Evolutionary conservation across 2,329 filamentous ascomycete species (phyloP).

Genomic region (Thelonectria discophora): DNA sequence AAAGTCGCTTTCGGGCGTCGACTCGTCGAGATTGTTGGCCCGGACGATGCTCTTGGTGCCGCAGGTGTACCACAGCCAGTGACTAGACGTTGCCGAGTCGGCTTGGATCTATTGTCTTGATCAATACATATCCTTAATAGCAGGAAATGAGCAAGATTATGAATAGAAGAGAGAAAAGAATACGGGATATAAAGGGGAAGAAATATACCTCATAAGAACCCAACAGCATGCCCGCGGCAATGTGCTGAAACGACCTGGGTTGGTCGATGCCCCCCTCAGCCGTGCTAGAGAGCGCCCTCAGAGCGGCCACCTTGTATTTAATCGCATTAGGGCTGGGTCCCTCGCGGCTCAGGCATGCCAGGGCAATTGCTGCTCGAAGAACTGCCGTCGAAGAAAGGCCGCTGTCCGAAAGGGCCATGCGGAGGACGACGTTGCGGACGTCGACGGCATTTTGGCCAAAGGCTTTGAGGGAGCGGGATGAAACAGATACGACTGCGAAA

Average conservation of each 20-base stretch:
- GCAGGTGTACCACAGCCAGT: conserved; percentile 37
- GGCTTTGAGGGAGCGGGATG: conserved; percentile 26
- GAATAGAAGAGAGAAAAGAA: no score
- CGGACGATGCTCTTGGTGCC: conserved; percentile 30
- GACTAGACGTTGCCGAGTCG: conserved; percentile 23
- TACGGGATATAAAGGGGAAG: no score
- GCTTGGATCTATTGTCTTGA: conserved; percentile 27
- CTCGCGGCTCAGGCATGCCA: conserved; percentile 28
- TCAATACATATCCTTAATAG: not conserved
- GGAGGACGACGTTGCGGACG: conserved; percentile 23
- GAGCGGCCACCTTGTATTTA: conserved; percentile 24
- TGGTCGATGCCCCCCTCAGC: not conserved
- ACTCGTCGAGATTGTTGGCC: conserved; percentile 15
- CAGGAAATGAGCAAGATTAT: no score
- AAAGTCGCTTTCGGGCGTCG: not conserved
- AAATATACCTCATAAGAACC: conserved; percentile 29
- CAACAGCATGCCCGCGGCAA: conserved; percentile 33
- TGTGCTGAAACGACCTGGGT: conserved; percentile 26
- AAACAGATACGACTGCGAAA: conserved; percentile 22
- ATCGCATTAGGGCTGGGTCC: rapidly evolving
- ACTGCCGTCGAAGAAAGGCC: conserved; percentile 25
- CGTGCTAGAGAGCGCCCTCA: conserved; percentile 20
- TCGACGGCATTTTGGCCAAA: conserved; percentile 27
- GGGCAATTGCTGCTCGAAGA: conserved; percentile 20
- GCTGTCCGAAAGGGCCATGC: conserved; percentile 28